These are phyloP conservation scores for Aspergillus mulundensis DNA, from an alignment of 495 filamentous ascomycete species.

Conservation along the genomic window DNA sequence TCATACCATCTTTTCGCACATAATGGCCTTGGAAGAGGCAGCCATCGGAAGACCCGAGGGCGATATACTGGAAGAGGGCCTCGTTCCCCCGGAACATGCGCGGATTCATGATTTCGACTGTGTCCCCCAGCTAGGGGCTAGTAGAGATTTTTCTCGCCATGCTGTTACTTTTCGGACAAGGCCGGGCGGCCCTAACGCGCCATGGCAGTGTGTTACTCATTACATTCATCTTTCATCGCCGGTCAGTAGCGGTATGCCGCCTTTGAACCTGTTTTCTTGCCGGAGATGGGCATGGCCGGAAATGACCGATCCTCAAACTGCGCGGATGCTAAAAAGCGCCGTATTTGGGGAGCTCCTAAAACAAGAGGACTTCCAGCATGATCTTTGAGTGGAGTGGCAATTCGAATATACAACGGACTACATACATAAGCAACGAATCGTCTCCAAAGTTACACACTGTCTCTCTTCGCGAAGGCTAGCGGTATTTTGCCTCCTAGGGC, in stretches of 20 bases:
- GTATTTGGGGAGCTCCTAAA: not conserved
- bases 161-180: not conserved
- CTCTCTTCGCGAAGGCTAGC: not conserved
- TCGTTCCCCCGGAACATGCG: conserved; percentile 10
- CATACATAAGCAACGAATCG: too few relatives aligned
- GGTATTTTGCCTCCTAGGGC: not conserved
- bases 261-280: not conserved
- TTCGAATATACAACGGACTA: too few relatives aligned
- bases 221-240: not conserved
- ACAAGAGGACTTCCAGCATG: not conserved
- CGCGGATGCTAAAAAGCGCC: not conserved
- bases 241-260: not conserved
- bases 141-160: not conserved
- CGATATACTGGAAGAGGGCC: not conserved
- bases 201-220: not conserved
- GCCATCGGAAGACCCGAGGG: not conserved
- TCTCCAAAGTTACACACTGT: too few relatives aligned
- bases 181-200: not conserved
- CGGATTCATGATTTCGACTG: conserved; percentile 18
- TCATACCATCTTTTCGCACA: conserved; percentile 14
- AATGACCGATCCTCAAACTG: not conserved
- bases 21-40: conserved; percentile 19
- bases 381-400: not conserved
- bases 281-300: not conserved
- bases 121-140: not conserved